Evolutionary conservation across 805 yeast species (phyloP).

Genomic region (Saturnispora diversa): DNA sequence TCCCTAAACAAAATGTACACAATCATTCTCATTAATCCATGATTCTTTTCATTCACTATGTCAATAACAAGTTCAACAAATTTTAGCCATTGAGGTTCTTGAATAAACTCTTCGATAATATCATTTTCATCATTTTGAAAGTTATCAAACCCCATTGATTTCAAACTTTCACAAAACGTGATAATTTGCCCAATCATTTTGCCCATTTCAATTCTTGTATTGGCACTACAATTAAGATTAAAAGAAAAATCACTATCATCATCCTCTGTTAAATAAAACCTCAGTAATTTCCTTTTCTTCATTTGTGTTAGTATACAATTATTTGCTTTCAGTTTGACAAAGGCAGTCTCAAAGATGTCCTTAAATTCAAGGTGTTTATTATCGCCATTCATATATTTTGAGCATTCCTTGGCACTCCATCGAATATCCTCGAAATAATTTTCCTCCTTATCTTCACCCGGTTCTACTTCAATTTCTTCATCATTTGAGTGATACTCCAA

Average conservation of each 20-base stretch:
- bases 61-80: conserved; percentile 6
- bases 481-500: background rate
- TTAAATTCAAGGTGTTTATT: background rate
- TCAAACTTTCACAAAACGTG: conserved; percentile 3
- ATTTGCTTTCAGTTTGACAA: background rate
- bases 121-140: conserved; percentile 5
- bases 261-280: conserved; percentile 7
- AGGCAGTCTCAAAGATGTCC: background rate
- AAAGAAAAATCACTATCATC: conserved; percentile 1
- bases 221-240: background rate
- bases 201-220: background rate
- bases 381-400: background rate
- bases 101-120: background rate
- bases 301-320: background rate
- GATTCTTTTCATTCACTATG: conserved; percentile 3
- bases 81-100: conserved; percentile 1
- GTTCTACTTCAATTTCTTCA: background rate
- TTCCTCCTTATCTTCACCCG: background rate
- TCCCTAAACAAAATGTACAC: conserved; percentile 1
- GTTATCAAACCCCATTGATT: background rate
- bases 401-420: background rate
- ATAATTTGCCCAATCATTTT: conserved; percentile 3
- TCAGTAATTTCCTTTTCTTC: conserved; percentile 7
- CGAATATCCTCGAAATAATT: conserved; percentile 3
- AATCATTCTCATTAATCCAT: conserved; percentile 9